These are phyloP conservation scores for Backusella psychrophila DNA, from an alignment of 192 early-diverging fungal genomes.

Conservation along the genomic window DNA sequence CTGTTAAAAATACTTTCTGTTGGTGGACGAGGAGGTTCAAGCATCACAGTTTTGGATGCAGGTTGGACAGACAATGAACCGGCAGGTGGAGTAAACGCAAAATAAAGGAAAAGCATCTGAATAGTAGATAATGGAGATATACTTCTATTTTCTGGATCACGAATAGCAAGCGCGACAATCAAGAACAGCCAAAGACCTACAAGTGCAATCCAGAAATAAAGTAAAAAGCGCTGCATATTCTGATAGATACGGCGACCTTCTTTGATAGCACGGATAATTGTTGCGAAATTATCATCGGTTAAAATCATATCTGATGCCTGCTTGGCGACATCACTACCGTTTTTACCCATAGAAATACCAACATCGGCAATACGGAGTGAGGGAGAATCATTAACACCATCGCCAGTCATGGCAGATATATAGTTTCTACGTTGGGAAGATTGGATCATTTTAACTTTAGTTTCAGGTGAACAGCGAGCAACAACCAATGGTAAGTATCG, in stretches of 20 bases:
- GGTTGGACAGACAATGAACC: conserved; percentile 68
- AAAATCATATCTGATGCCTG: conserved; percentile 87
- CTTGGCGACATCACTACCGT: conserved; percentile 92
- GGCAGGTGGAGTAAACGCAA: conserved; percentile 76
- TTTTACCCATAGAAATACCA: conserved; percentile 72
- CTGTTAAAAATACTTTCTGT: conserved; percentile 67
- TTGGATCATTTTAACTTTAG: conserved; percentile 95
- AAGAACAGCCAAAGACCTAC: conserved; percentile 62
- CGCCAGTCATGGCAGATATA: conserved; percentile 89
- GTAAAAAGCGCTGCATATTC: conserved; percentile 75
- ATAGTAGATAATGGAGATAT: conserved; percentile 77
- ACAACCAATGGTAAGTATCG: conserved; percentile 85
- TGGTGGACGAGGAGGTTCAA: conserved; percentile 65
- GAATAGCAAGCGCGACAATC: conserved; percentile 65
- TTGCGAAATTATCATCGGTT: conserved; percentile 80
- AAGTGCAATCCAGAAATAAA: conserved; percentile 43
- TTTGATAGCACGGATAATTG: conserved; percentile 71
- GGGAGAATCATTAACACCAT: conserved; percentile 65
- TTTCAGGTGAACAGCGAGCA: conserved; percentile 88
- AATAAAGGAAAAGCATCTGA: conserved; percentile 75
- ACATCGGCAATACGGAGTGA: conserved; percentile 34
- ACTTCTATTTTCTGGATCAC: conserved; percentile 51
- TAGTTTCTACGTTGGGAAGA: conserved; percentile 73
- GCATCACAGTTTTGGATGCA: conserved; percentile 67
- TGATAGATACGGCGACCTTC: conserved; percentile 83